A percentile compares a stretch with the other conserved stretches of the same genome.
Evolutionary conservation across 805 yeast genomes (phyloP).

Genomic region (Ascoidea rubescens): DNA sequence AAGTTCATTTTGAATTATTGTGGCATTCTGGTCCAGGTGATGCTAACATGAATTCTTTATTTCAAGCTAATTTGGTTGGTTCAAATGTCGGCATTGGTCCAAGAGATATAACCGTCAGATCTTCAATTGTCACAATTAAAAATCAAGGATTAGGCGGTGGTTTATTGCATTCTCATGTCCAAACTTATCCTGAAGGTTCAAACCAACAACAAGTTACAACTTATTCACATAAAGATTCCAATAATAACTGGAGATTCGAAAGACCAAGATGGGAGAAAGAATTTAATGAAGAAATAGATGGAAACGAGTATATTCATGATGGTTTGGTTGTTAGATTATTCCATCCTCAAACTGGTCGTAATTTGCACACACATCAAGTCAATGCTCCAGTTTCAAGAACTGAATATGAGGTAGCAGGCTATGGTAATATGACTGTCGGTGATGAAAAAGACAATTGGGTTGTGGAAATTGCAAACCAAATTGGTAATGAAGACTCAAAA

Average conservation of each 20-base stretch:
- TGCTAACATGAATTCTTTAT: slow-evolving; percentile 64
- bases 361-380: slow-evolving; percentile 60
- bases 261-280: slow-evolving; percentile 25
- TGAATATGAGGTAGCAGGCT: slow-evolving; percentile 55
- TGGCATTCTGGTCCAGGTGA: slow-evolving; percentile 74
- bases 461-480: slow-evolving; percentile 52
- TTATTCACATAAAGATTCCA: slow-evolving; percentile 60
- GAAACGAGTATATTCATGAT: slow-evolving; percentile 26
- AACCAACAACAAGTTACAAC: slow-evolving; percentile 71
- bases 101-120: slow-evolving; percentile 49
- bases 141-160: slow-evolving; percentile 68
- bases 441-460: slow-evolving; percentile 71
- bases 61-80: slow-evolving; percentile 65
- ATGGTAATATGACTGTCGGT: slow-evolving; percentile 52
- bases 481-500: slow-evolving; percentile 35
- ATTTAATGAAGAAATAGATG: slow-evolving; percentile 21
- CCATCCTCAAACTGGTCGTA: slow-evolving; percentile 49
- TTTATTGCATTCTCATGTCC: slow-evolving; percentile 63
- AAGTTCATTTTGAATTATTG: slow-evolving; percentile 60
- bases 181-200: slow-evolving; percentile 63
- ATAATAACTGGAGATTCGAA: slow-evolving; percentile 57
- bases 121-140: slow-evolving; percentile 28
- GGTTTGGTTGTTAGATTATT: slow-evolving; percentile 49
- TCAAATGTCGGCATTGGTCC: slow-evolving; percentile 56
- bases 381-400: slow-evolving; percentile 45